Evolutionary conservation across 495 filamentous ascomycete species (phyloP), one percentile per base, ranked within the genome.

Genomic region (Lichina pygmaea): DNA sequence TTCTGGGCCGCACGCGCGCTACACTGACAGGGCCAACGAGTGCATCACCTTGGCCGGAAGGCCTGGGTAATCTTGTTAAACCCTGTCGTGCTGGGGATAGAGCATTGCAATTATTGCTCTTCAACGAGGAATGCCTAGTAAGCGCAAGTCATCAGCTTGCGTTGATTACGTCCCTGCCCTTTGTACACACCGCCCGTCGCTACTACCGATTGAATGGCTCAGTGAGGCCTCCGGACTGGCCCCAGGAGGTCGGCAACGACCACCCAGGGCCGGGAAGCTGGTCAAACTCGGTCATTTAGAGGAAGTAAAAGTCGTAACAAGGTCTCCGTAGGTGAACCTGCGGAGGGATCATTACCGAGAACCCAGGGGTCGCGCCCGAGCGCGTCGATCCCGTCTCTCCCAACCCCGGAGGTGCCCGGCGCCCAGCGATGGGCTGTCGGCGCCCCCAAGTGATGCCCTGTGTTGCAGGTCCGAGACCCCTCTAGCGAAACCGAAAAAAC

Each of bases 101-200:
- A 75, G 68, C 70, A 76, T 76, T 77, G 69, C 70, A 76, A 75
- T 75, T 75, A 75, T 76, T 77, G 70, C 72, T 75, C 72, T 77
- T 77, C 70, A 76, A 75, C 67, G 68, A 77, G 70, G 69, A 76
- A 76, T 76, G 67, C 70, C 67, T 76, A 73, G 68, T 74, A 75
- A 72, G 70, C 68, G 66, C 65, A 67, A 73, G 67, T 75, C 68
- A 75, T 75, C 68, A 75, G 68, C 70, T 74, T 68, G 69, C 65
- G 68, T 71, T 75, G 66, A 77, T 73, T 76, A 75, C 68, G 66
- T 75, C 69, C 70, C 70, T 75, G 68, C 68, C 66, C 67, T 75
- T 74, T 73, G 63, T 73, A 73, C 67, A 77, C 68, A 75, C 70
- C 70, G 68, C 73, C 71, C 69, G 66, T 76, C 67, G 67, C 71